Percentiles rank a stretch among this genome's conserved stretches.
These are phyloP conservation scores for Emericellopsis cladophorae DNA, from an alignment of 2,329 filamentous ascomycete genomes.

Conservation along the genomic window DNA sequence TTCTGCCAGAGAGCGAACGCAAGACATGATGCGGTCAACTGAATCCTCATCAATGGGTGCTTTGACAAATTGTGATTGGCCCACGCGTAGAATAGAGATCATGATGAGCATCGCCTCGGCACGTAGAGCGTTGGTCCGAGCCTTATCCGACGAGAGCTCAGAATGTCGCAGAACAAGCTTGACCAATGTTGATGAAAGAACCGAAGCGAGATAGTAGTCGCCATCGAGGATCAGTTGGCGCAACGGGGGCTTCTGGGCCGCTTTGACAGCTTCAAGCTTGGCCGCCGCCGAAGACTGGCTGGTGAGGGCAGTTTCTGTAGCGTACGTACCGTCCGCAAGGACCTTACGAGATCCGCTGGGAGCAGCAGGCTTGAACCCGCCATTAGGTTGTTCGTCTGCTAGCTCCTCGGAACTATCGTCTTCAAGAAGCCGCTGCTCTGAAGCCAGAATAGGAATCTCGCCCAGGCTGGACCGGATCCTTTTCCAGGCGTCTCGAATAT, in stretches of 20 bases:
- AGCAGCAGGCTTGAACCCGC: constrained; percentile 60
- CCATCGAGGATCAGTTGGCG: constrained; percentile 92
- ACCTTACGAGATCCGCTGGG: constrained; percentile 83
- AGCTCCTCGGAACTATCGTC: constrained; percentile 64
- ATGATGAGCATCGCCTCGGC: constrained; percentile 99
- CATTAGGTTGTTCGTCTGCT: constrained; percentile 58
- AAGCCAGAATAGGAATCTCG: constrained; percentile 92
- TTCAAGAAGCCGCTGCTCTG: constrained; percentile 83
- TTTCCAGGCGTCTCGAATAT: constrained; percentile 95
- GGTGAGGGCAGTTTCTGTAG: constrained; percentile 89
- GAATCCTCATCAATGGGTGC: constrained; percentile 96
- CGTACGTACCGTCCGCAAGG: constrained; percentile 91
- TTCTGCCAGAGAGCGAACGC: constrained; percentile 82
- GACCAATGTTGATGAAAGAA: constrained; percentile 89
- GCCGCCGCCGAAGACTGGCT: constrained; percentile 83
- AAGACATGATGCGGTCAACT: constrained; percentile 97
- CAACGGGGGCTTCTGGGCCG: constrained; percentile 89
- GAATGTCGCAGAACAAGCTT: constrained; percentile 97
- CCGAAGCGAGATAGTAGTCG: constrained; percentile 90
- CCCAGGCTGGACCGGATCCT: constrained; percentile 85
- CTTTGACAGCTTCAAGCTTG: constrained; percentile 90
- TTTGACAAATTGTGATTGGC: constrained; percentile 98
- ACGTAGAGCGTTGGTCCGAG: constrained; percentile 83
- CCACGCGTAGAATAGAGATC: constrained; percentile 96
- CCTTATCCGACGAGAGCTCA: constrained; percentile 75